phyloP scores from a whole-genome alignment of 1,284 basidiomycete genomes.

The Stereum hirsutum region DNA sequence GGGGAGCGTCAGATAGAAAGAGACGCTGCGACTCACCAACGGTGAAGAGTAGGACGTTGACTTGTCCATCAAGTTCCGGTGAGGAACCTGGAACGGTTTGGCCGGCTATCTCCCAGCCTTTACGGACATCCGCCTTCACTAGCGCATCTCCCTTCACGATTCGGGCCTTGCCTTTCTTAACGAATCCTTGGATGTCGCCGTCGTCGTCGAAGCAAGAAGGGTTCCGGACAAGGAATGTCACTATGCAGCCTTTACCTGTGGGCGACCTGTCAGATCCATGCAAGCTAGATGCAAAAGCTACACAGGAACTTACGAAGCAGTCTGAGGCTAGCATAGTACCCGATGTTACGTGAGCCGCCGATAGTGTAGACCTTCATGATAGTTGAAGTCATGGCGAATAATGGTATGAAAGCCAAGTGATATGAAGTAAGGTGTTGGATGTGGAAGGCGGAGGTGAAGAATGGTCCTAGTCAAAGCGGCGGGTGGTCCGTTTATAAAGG shows the following conservation, averaged over 20 bases:
- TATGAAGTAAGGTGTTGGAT: too few species aligned
- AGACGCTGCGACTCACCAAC: slow-evolving; percentile 29
- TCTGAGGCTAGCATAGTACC: slow-evolving; percentile 41
- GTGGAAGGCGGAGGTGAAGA: too few species aligned
- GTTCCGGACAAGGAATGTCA: slow-evolving; percentile 42
- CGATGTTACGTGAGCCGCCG: slow-evolving; percentile 60
- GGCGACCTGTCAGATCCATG: background rate
- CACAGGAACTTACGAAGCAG: slow-evolving; percentile 33
- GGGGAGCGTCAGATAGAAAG: background rate
- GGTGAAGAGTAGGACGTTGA: slow-evolving; percentile 41
- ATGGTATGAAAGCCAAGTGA: too few species aligned
- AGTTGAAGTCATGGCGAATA: too few species aligned
- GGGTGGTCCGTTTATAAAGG: too few species aligned
- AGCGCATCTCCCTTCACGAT: slow-evolving; percentile 46
- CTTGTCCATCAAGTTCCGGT: slow-evolving; percentile 12
- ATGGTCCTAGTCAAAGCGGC: too few species aligned
- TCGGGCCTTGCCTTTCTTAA: slow-evolving; percentile 31
- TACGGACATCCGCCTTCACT: slow-evolving; percentile 30
- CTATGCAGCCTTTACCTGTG: slow-evolving; percentile 34
- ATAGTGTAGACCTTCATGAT: slow-evolving; percentile 34
- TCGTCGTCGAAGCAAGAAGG: slow-evolving; percentile 36
- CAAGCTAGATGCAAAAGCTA: background rate
- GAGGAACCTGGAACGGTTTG: slow-evolving; percentile 8
- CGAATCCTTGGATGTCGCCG: slow-evolving; percentile 28
- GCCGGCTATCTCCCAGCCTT: slow-evolving; percentile 33